Conservation (phyloP, 805 yeast species). For the Blastobotrys parvus region DNA sequence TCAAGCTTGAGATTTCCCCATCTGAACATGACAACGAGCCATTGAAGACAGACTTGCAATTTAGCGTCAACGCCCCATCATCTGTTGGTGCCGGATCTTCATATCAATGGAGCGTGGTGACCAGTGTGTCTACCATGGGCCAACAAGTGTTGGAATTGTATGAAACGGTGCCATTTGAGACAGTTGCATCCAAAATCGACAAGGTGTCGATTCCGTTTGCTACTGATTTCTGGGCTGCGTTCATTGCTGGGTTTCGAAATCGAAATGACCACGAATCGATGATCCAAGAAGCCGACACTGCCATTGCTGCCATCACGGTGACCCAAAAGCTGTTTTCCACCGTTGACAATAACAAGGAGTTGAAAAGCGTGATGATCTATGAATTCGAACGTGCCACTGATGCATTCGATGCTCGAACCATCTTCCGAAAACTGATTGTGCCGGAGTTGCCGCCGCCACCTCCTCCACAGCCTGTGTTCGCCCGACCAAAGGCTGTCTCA, state of each 20-base stretch:
- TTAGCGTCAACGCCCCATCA: slow-evolving; percentile 8
- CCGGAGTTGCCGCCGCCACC: neutral
- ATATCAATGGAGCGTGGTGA: slow-evolving; percentile 23
- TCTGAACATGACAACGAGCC: slow-evolving; percentile 1
- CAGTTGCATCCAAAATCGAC: slow-evolving; percentile 21
- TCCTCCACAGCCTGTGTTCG: slow-evolving; percentile 1
- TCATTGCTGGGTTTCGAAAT: slow-evolving; percentile 24
- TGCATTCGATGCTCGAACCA: slow-evolving; percentile 28
- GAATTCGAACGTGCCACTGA: slow-evolving; percentile 30
- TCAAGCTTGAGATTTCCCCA: slow-evolving; percentile 19
- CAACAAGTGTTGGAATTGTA: slow-evolving; percentile 22
- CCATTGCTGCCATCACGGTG: slow-evolving; percentile 28
- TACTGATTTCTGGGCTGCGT: slow-evolving; percentile 32
- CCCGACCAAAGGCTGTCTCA: neutral
- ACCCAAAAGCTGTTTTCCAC: slow-evolving; percentile 22
- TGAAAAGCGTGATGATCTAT: slow-evolving; percentile 22
- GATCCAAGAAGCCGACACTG: slow-evolving; percentile 17
- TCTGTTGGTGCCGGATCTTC: slow-evolving; percentile 4
- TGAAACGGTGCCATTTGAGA: slow-evolving; percentile 20
- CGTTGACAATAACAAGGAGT: slow-evolving; percentile 3
- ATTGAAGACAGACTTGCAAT: slow-evolving; percentile 9
- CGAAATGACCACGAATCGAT: slow-evolving; percentile 17
- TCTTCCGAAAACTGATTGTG: slow-evolving; percentile 21
- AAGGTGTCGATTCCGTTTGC: slow-evolving; percentile 29
- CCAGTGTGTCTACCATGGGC: slow-evolving; percentile 27